Conservation (phyloP, 2,329 filamentous ascomycete genomes). For the Arachnopeziza araneosa region DNA sequence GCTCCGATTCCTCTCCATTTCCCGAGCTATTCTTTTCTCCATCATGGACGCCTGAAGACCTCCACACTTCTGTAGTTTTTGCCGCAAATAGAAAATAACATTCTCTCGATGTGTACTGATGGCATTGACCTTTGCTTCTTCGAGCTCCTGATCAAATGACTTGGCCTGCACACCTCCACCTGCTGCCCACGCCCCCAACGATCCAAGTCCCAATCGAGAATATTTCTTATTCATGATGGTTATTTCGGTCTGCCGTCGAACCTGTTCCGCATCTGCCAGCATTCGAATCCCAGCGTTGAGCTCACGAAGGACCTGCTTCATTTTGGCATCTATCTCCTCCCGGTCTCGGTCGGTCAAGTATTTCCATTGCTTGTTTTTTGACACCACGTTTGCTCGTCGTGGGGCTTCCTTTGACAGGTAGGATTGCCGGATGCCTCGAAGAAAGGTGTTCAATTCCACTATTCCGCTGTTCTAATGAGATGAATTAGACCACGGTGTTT, state of each 20-base stretch:
- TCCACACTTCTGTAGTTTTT: conserved; percentile 69
- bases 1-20: conserved; percentile 85
- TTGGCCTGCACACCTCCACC: conserved; percentile 54
- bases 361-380: conserved; percentile 26
- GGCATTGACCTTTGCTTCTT: conserved; percentile 65
- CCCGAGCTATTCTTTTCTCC: conserved; percentile 76
- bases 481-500: conserved; percentile 19
- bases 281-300: conserved; percentile 76
- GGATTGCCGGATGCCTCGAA: conserved; percentile 77
- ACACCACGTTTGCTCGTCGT: conserved; percentile 37
- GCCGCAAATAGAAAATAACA: conserved; percentile 75
- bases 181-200: conserved; percentile 59
- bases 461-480: conserved; percentile 73
- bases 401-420: conserved; percentile 81
- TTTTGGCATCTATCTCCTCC: conserved; percentile 81
- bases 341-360: conserved; percentile 71
- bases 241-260: conserved; percentile 70
- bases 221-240: conserved; percentile 68
- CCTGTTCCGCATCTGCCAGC: conserved; percentile 74
- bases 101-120: conserved; percentile 70
- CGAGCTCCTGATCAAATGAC: conserved; percentile 60
- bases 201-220: conserved; percentile 55
- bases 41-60: conserved; percentile 86
- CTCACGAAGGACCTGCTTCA: conserved; percentile 78
- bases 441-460: conserved; percentile 69